Evolutionary conservation across 306 rosid genomes (phyloP), one percentile per base, ranked within the genome.

Genomic region (Malus orientalis): DNA sequence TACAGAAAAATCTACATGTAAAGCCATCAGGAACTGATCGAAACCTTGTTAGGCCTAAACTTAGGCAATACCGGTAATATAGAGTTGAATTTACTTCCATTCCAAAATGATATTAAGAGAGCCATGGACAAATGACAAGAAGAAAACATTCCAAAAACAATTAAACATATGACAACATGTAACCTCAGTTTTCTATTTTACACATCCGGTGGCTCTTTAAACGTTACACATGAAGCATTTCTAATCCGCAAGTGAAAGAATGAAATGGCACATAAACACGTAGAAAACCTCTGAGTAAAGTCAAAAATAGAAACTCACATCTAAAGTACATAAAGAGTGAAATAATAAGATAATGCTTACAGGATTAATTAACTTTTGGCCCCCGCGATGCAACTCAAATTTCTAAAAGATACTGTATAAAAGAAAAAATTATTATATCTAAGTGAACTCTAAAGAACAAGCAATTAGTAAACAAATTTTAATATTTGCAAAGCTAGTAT

Each of bases 351-450:
- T 11, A 74, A 42, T 78, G 44, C 93, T 88, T 88, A 89, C 99
- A 25, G 98, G 99, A 83, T 91, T 33, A 74, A 92, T 80, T 76
- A 96, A 81, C 89, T 92, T 96, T 80, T 96, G 99, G 55, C 96
- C 97, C 55, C 97, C 96, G 0, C 99, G 97, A 74, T 84, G 87
- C 87, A 92, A 81, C 82, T 96, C 96, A 69, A 96, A 79, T 83
- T 83, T 96, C 99, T 97, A 92, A 81, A 70, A 86, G 80, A 91
- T 86, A 19, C 68, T 6, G 68, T 30, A 4, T 63, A 63, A 63
- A 62, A 63, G 23, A 55, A n/a, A 49, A 49, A 49, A 1, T 4
- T 49, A 49, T 15, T 49, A 16, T 49, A 49, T 49, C 16, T 15
- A 49, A 49, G 16, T 49, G 55, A 49, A 49, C 55, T 49, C 55